Evolutionary conservation across 805 yeast species (phyloP).

Genomic region (Kodamaea kaohsiungensis): DNA sequence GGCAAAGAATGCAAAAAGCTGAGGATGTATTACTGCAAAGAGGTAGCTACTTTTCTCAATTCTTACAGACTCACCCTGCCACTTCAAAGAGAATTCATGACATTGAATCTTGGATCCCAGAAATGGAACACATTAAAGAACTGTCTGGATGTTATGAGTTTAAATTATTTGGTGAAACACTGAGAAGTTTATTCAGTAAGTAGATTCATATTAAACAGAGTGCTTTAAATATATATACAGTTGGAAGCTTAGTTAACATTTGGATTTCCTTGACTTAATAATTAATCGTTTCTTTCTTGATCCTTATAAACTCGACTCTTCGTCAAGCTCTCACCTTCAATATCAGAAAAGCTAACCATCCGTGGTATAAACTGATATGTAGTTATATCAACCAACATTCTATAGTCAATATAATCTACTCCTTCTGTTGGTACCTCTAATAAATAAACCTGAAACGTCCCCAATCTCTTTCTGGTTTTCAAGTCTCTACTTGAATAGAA

Average conservation of each 20-base stretch:
- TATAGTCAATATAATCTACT: constrained; percentile 16
- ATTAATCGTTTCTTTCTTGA: not conserved
- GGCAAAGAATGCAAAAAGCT: constrained; percentile 73
- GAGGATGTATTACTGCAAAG: constrained; percentile 44
- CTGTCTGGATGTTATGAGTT: constrained; percentile 40
- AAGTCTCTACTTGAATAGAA: constrained; percentile 24
- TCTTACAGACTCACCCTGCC: constrained; percentile 86
- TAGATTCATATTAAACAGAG: not conserved
- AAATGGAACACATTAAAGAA: constrained; percentile 48
- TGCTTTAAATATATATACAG: constrained; percentile 3
- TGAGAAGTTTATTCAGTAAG: constrained; percentile 16
- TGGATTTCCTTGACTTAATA: not conserved
- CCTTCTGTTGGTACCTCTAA: constrained; percentile 14
- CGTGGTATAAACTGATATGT: constrained; percentile 16
- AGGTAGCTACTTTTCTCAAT: constrained; percentile 50
- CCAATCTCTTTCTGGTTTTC: constrained; percentile 24
- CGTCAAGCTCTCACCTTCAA: constrained; percentile 10
- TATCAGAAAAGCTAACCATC: constrained; percentile 6
- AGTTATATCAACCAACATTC: constrained; percentile 19
- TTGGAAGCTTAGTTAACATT: not conserved
- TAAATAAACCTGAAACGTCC: constrained; percentile 34
- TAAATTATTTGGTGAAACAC: constrained; percentile 17
- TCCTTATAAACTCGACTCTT: constrained; percentile 12
- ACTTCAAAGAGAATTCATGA: constrained; percentile 69
- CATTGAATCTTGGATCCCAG: constrained; percentile 67